A percentile compares a stretch with the other conserved stretches of the same genome.
Evolutionary conservation across 2,329 filamentous ascomycete genomes (phyloP).

Genomic region (Cladosporium sp.): DNA sequence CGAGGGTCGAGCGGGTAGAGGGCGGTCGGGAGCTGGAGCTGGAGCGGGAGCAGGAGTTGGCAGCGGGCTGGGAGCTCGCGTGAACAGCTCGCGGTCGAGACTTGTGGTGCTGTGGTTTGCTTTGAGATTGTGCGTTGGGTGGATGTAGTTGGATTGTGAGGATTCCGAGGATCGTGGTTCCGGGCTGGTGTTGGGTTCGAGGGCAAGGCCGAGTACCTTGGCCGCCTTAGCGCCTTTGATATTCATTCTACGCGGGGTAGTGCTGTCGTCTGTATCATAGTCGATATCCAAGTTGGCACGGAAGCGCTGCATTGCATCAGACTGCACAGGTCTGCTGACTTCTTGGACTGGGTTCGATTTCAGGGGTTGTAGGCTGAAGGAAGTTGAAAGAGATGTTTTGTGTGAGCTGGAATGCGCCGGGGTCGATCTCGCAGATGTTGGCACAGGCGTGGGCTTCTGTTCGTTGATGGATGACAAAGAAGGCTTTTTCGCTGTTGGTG

Average conservation of each 20-base stretch:
- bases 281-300: not conserved
- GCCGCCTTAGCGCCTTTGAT: constrained; percentile 34
- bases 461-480: not conserved
- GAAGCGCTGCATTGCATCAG: not conserved
- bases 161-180: not conserved
- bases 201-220: constrained; percentile 31
- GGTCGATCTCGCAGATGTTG: not conserved
- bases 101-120: constrained; percentile 15
- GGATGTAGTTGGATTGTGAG: not conserved
- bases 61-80: not conserved
- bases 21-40: not conserved
- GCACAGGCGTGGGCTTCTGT: not conserved
- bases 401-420: constrained; percentile 3
- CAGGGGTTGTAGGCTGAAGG: not conserved
- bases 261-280: constrained; percentile 14
- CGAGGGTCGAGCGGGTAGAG: not conserved
- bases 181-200: not conserved
- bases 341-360: not conserved
- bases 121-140: constrained; percentile 3
- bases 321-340: not conserved
- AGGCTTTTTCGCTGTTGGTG: not conserved
- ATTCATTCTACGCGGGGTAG: constrained; percentile 24
- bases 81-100: constrained; percentile 8
- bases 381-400: not conserved
- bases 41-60: not conserved